phyloP scores from a whole-genome alignment of 2,329 filamentous ascomycete species.

The Magnaporthales sp. region DNA sequence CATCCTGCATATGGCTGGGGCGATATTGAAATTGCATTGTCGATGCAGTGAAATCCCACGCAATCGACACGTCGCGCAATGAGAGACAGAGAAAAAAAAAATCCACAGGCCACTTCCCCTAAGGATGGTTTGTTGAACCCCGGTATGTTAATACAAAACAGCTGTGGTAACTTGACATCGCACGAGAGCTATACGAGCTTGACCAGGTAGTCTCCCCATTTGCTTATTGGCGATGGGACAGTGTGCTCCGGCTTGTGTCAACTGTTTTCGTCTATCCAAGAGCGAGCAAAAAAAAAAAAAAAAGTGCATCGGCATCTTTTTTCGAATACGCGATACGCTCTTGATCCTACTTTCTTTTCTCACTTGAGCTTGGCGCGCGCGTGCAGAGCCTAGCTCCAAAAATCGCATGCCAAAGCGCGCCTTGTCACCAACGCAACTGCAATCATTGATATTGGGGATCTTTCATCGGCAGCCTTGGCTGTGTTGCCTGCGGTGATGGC shows the following conservation, averaged over 20 bases:
- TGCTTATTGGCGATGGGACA: neutral
- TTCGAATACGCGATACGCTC: neutral
- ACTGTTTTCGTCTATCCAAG: neutral
- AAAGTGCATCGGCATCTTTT: neutral
- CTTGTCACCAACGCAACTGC: neutral
- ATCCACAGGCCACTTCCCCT: neutral
- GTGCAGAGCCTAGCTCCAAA: neutral
- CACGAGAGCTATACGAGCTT: neutral
- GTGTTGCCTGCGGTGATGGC: neutral
- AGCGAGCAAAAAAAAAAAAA: neutral
- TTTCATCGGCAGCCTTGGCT: neutral
- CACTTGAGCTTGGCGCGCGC: neutral
- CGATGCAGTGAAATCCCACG: neutral
- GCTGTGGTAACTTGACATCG: neutral
- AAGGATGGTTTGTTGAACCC: neutral
- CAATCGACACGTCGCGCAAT: neutral
- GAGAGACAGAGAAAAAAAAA: neutral
- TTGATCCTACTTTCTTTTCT: neutral
- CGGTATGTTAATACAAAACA: neutral
- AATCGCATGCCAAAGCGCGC: neutral
- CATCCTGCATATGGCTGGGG: neutral
- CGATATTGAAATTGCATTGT: neutral
- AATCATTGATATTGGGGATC: neutral
- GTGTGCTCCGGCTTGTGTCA: neutral
- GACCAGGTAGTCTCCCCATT: neutral